Base-by-base conservation (phyloP, 805 yeast genomes). In the Teunomyces tritomae region DNA sequence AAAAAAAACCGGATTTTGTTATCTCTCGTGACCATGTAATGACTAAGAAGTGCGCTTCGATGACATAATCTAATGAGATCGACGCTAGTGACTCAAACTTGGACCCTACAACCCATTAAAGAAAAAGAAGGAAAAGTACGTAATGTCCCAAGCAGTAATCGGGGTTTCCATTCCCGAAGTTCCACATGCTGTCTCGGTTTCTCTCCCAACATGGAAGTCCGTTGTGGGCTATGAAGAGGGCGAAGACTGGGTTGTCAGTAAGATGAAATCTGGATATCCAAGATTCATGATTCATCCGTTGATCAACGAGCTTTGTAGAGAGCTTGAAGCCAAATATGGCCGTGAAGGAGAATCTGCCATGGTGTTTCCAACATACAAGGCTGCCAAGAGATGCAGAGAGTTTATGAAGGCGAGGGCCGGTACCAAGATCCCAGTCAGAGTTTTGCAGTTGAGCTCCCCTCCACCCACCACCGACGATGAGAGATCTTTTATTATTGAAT, bases 191-290 rank as follows among this genome's bases (percentile, higher is more conserved):
- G 96, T 92, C 1, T 88, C 96, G 9, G 97, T 92, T 41, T 87
- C 96, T 1, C 75, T 92, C 29, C 99, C 99, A 6, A 87, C 96
- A 0, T 94, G 98, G 99, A 86, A 82, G 43, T 89, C 96, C 39
- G 89, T 87, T 3, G 87, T 94, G 1, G 97, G 89, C 3, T 94
- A 94, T 60, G 97, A 90, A 63, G 94, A 88, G 64, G 96, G 96
- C 14, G 84, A 87, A 58, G 83, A 79, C 16, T 83, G 89, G 86
- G 89, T 90, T 3, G 84, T 85, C 13, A 68, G 73, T 40, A 81
- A 82, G 62, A 87, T 92, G 90, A 74, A 75, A 43, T 81, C 91
- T 4, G 98, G 97, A 1, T 92, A 92, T 66, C 97, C 98, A 1
- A 71, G 98, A 55, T 87, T 84, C 59, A 87, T 84, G 66, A 78